Percentiles rank a stretch among this genome's conserved stretches.
Conservation (phyloP, 2,329 filamentous ascomycete species). For the Cytospora mali region DNA sequence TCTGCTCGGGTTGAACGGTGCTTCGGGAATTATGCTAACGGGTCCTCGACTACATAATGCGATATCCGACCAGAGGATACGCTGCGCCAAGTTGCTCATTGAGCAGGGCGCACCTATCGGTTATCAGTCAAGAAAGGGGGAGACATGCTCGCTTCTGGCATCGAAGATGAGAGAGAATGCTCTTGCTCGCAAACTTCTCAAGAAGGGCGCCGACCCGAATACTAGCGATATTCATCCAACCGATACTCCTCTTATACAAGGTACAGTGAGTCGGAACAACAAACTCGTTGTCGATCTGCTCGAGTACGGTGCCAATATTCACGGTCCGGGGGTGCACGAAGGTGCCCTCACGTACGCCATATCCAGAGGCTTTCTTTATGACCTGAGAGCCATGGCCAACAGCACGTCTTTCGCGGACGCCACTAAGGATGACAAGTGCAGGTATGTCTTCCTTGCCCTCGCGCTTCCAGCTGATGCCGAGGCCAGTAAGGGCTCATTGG, state of each 20-base stretch:
- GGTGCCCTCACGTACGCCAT: neutral
- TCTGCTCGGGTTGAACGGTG: neutral
- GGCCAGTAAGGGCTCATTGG: neutral
- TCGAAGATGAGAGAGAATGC: neutral
- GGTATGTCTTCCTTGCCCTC: neutral
- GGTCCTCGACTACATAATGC: neutral
- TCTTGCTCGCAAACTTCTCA: neutral
- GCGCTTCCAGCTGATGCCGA: neutral
- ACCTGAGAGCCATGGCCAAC: neutral
- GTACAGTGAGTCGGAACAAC: neutral
- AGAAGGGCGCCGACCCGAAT: neutral
- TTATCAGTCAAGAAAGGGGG: neutral
- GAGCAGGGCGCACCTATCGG: neutral
- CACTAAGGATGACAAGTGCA: neutral
- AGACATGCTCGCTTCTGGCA: neutral
- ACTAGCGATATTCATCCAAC: neutral
- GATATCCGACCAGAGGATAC: neutral
- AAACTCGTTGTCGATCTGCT: neutral
- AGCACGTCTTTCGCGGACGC: neutral
- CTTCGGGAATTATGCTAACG: neutral
- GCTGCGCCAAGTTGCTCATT: neutral
- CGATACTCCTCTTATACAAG: neutral
- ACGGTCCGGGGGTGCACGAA: neutral
- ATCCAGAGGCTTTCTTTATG: neutral
- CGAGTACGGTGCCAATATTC: neutral